A percentile compares a stretch with the other conserved stretches of the same genome.
Conservation (phyloP, 768 basidiomycete species). For the Leccinellum rugosiceps region DNA sequence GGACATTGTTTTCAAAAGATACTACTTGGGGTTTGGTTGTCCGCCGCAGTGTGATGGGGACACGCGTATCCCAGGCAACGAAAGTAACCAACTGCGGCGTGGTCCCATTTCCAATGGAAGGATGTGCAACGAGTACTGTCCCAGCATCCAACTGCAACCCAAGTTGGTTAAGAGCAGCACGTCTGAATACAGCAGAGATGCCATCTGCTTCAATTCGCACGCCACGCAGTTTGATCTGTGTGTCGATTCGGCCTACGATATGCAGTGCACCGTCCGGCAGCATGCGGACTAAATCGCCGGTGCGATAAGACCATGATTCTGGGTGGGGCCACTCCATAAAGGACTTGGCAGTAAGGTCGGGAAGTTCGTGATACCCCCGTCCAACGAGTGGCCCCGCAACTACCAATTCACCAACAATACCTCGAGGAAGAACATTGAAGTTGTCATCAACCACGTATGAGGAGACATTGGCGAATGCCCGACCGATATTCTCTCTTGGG, state of each 20-base stretch:
- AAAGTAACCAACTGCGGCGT: slow-evolving; percentile 42
- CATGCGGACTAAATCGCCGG: slow-evolving; percentile 50
- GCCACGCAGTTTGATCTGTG: slow-evolving; percentile 50
- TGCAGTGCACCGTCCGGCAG: slow-evolving; percentile 47
- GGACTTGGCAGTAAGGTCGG: slow-evolving; percentile 42
- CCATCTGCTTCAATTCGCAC: slow-evolving; percentile 55
- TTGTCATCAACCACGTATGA: slow-evolving; percentile 42
- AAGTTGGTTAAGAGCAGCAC: slow-evolving; percentile 11
- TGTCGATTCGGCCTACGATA: slow-evolving; percentile 49
- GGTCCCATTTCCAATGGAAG: slow-evolving; percentile 37
- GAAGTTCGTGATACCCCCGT: slow-evolving; percentile 46
- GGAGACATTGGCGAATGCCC: slow-evolving; percentile 34
- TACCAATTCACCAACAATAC: slow-evolving; percentile 47
- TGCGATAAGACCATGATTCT: slow-evolving; percentile 44
- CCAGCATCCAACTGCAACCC: slow-evolving; percentile 35
- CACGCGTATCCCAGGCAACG: slow-evolving; percentile 39
- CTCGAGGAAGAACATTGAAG: slow-evolving; percentile 42
- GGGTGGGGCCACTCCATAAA: slow-evolving; percentile 44
- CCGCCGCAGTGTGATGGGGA: slow-evolving; percentile 38
- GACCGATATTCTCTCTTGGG: slow-evolving; percentile 44
- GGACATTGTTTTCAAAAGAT: slow-evolving; percentile 32
- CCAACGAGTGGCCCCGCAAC: slow-evolving; percentile 49
- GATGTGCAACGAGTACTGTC: slow-evolving; percentile 43
- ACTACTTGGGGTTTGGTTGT: slow-evolving; percentile 25
- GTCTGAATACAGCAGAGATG: slow-evolving; percentile 42